Conservation (phyloP, 306 rosid genomes). For the Vigna nakashimae region DNA sequence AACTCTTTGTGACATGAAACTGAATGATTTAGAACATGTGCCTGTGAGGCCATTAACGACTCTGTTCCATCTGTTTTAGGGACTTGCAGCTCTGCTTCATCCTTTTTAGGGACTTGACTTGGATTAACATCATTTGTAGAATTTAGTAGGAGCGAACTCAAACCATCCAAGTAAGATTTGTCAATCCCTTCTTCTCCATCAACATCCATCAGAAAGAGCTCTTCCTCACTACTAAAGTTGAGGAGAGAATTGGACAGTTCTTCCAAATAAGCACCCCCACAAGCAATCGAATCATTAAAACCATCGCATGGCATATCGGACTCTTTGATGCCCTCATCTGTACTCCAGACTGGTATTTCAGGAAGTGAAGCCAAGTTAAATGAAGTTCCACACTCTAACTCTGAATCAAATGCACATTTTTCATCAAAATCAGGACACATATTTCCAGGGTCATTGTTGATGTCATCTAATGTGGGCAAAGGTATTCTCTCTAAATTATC, state of each 20-base stretch:
- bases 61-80: slow-evolving; percentile 48
- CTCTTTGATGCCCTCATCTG: slow-evolving; percentile 51
- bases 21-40: slow-evolving; percentile 45
- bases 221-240: slow-evolving; percentile 85
- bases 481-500: slow-evolving; percentile 52
- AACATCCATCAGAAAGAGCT: slow-evolving; percentile 64
- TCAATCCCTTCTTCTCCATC: slow-evolving; percentile 74
- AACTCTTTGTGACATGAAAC: slow-evolving; percentile 51
- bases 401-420: slow-evolving; percentile 60
- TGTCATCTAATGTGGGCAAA: slow-evolving; percentile 58
- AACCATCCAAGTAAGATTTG: slow-evolving; percentile 80
- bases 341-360: slow-evolving; percentile 70
- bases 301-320: slow-evolving; percentile 51
- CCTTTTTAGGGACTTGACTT: slow-evolving; percentile 47
- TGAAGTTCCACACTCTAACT: slow-evolving; percentile 67
- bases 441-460: slow-evolving; percentile 57
- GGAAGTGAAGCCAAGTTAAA: slow-evolving; percentile 73
- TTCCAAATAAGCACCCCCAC: slow-evolving; percentile 71
- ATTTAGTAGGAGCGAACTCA: slow-evolving; percentile 78
- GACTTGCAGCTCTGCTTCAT: slow-evolving; percentile 51
- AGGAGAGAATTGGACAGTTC: slow-evolving; percentile 83
- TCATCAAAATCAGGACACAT: slow-evolving; percentile 66
- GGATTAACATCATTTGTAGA: slow-evolving; percentile 60
- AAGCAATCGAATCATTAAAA: slow-evolving; percentile 55
- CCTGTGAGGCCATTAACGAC: slow-evolving; percentile 47